A percentile compares a stretch with the other conserved stretches of the same genome.
Conservation (phyloP, 2,329 filamentous ascomycete species). For the Paraphaeosphaeria sporulosa region DNA sequence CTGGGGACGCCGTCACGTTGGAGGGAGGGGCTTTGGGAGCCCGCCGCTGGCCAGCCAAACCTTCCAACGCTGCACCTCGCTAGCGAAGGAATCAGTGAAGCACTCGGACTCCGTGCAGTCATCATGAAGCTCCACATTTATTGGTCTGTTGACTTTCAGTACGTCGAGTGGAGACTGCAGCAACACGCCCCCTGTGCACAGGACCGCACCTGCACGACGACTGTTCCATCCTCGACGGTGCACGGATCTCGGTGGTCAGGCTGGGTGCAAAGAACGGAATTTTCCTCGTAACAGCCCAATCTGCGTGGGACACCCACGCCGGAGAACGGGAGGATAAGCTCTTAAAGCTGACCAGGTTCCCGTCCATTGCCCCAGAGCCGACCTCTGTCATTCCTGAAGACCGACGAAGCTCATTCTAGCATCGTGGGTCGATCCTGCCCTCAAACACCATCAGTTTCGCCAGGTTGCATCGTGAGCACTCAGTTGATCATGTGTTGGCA, state of each 20-base stretch:
- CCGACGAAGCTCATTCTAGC: background rate
- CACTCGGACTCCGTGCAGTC: slow-evolving; percentile 11
- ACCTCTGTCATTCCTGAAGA: slow-evolving; percentile 3
- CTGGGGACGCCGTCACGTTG: slow-evolving; percentile 6
- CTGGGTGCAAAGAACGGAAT: no score
- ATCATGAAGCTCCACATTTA: background rate
- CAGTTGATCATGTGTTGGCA: background rate
- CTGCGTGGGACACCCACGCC: background rate
- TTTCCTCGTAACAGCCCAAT: background rate
- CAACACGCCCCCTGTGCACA: background rate
- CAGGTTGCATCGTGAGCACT: background rate
- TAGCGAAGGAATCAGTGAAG: slow-evolving; percentile 1
- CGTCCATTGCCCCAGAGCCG: background rate
- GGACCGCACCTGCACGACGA: background rate
- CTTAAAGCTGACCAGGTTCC: slow-evolving; percentile 4
- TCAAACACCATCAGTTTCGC: background rate
- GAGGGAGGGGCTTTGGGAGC: background rate
- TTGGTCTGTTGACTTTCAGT: background rate
- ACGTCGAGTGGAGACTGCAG: background rate
- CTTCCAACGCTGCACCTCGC: slow-evolving; percentile 2
- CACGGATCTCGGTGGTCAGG: background rate
- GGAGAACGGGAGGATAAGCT: background rate
- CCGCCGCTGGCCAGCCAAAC: slow-evolving; percentile 1
- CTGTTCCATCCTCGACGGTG: background rate
- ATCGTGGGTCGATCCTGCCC: background rate